Base-by-base conservation (phyloP, 768 basidiomycete species). In the Lentinus tigrinus region DNA sequence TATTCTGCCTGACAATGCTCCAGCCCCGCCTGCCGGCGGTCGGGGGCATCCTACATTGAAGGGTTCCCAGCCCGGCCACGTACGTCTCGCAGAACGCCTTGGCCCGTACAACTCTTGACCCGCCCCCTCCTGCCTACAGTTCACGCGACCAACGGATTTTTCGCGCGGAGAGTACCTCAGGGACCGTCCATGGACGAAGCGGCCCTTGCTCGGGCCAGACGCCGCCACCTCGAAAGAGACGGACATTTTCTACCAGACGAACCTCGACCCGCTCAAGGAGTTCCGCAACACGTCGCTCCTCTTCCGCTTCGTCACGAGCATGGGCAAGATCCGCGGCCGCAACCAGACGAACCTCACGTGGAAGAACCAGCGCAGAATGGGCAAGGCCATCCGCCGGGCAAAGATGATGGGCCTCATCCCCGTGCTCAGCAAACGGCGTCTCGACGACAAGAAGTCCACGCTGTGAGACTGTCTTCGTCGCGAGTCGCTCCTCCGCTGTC, bases 371-470 rank as follows among this genome's bases (percentile, higher is more conserved):
- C 81, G 92, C 43, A 78, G 79, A 59, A 64, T 97, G 4, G 89
- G 84, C 58, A 93, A 93, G 73, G 91, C 94, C 43, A 88, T 97
- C 57, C 85, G 90, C 44, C 78, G 95, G 58, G 90, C 95, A 57
- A 91, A 89, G 74, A 87, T 88, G 81, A 95, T 96, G 91, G 95
- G 95, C 39, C 69, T 93, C 56, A 83, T 96, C 52, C 89, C 93
- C 4, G 62, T 75, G 23, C 63, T 65, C 49, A 69, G 67, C 51
- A 63, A 51, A 42, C 56, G 61, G 47, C 37, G 47, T 62, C 21
- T 38, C 16, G n/a, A 48, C 26, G 19, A 11, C n/a, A 36, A 58
- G 23, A 13, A 13, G n/a, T 10, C 21, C 49, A 52, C 26, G 39
- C 27, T 13, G 28, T 48, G 51, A 42, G 16, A 8, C 16, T 16